phyloP scores from a whole-genome alignment of 495 filamentous ascomycete species.

The Annulohypoxylon nitens region DNA sequence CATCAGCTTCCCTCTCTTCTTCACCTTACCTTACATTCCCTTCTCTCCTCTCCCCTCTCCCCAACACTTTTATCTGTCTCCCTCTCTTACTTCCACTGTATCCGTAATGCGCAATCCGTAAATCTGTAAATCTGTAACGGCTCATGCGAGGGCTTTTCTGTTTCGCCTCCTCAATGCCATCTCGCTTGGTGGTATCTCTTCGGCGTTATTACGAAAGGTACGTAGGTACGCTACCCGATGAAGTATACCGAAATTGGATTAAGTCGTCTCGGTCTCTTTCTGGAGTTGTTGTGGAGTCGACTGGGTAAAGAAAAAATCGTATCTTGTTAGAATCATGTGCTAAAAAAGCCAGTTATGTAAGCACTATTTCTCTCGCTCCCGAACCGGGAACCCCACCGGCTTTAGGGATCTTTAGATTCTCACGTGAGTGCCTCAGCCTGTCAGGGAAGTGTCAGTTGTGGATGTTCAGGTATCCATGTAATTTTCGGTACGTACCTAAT shows the following conservation, averaged over 20 bases:
- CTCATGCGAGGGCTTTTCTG: constrained; percentile 12
- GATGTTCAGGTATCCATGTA: constrained; percentile 8
- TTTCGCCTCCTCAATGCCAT: constrained; percentile 15
- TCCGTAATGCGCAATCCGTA: too few species aligned
- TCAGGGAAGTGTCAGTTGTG: constrained; percentile 1
- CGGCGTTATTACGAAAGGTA: constrained; percentile 36
- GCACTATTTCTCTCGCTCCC: constrained; percentile 10
- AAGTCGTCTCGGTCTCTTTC: constrained; percentile 42
- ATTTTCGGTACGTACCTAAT: constrained; percentile 22
- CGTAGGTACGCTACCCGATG: constrained; percentile 19
- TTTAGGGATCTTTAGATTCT: neutral
- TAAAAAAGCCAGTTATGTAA: constrained; percentile 36
- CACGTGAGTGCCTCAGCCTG: constrained; percentile 27
- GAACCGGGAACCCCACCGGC: neutral
- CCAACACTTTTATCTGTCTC: neutral
- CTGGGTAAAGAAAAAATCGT: constrained; percentile 10
- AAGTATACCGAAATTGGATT: constrained; percentile 41
- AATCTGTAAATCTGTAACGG: neutral
- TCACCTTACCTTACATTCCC: constrained; percentile 3
- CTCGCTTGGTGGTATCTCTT: constrained; percentile 31
- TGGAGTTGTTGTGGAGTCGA: constrained; percentile 30
- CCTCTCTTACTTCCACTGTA: too few species aligned
- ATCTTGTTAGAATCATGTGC: constrained; percentile 24
- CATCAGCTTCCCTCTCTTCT: neutral
- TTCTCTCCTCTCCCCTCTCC: constrained; percentile 2